A percentile compares a stretch with the other conserved stretches of the same genome.
phyloP scores from a whole-genome alignment of 1,284 basidiomycete species.

The Rhizoctonia solani region DNA sequence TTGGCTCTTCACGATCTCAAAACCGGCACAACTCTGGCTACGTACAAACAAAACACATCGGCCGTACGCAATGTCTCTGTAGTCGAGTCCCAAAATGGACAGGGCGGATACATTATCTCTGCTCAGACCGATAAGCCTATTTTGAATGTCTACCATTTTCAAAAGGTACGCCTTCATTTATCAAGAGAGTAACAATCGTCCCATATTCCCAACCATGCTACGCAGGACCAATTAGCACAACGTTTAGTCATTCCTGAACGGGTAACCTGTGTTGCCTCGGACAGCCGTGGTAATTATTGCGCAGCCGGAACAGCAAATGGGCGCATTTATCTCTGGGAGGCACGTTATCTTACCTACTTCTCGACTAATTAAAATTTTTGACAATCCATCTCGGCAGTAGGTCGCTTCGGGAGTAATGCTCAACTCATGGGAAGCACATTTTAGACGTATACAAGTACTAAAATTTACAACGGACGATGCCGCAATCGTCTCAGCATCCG shows the following conservation, averaged over 20 bases:
- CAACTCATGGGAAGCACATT: constrained; percentile 93
- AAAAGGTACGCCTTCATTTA: constrained; percentile 60
- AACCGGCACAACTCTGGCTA: constrained; percentile 65
- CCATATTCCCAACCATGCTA: constrained; percentile 26
- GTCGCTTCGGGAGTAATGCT: constrained; percentile 87
- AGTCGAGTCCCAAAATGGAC: constrained; percentile 63
- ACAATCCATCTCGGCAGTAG: constrained; percentile 51
- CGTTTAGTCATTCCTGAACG: constrained; percentile 92
- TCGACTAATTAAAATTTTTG: neutral
- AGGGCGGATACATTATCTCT: constrained; percentile 75
- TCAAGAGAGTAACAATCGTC: constrained; percentile 12
- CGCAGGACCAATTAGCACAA: constrained; percentile 81
- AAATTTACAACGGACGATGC: constrained; percentile 82
- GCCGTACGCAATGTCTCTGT: constrained; percentile 60
- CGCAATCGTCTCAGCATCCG: constrained; percentile 81
- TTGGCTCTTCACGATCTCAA: constrained; percentile 73
- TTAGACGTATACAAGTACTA: constrained; percentile 82
- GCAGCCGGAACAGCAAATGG: constrained; percentile 89
- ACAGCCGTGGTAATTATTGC: constrained; percentile 73
- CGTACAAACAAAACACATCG: constrained; percentile 76
- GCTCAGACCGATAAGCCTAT: constrained; percentile 80
- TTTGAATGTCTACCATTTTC: constrained; percentile 79
- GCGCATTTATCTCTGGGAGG: constrained; percentile 95
- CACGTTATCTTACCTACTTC: constrained; percentile 46
- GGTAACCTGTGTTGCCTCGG: constrained; percentile 76